Base-by-base conservation (phyloP, 768 basidiomycete species). In the Leccinellum rugosiceps region DNA sequence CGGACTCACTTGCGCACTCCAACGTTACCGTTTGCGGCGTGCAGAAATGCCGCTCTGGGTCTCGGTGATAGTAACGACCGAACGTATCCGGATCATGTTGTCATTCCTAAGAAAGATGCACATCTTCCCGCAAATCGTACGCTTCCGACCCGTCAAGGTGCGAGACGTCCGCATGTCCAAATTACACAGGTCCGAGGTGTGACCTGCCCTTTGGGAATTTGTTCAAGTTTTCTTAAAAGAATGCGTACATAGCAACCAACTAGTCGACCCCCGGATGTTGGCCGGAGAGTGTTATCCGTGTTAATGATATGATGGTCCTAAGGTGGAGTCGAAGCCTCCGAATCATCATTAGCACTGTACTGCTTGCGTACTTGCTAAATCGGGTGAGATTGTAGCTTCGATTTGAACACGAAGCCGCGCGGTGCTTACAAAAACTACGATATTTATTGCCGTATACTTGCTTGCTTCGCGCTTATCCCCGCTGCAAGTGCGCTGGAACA, bases 31-130 rank as follows among this genome's bases (percentile, higher is more conserved):
- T 44, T 31, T 21, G 11, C 9, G n/a, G 21, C 41, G 19, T 43
- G 21, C 55, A 90, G 90, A 53, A 98, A 98, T 72, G 94, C 88
- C 30, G 83, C 89, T 3, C 81, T 98, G n/a, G 97, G 95, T 4
- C 77, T 88, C 15, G 87, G 86, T 2, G 91, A 95, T 60, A 83
- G 80, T 21, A 81, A 86, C 55, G 94, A 98, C 65, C 83, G 94
- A 52, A 64, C 76, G 0, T 80, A 83, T 64, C 93, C 97, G 0
- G 95, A 98, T 61, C 84, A 83, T 45, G 85, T 96, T 19, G 64
- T 78, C 48, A 72, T 93, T 52, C 63, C 61, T 46, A 58, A 50
- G 23, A 72, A 60, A 11, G 64, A 59, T 4, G 43, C 53, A 25
- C 55, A 60, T 3, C 50, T 57, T 30, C 47, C 61, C 15, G 58